Percentiles rank a stretch among this genome's conserved stretches.
These are phyloP conservation scores for Carpinus viminea DNA, from an alignment of 306 rosid genomes.

Conservation along the genomic window DNA sequence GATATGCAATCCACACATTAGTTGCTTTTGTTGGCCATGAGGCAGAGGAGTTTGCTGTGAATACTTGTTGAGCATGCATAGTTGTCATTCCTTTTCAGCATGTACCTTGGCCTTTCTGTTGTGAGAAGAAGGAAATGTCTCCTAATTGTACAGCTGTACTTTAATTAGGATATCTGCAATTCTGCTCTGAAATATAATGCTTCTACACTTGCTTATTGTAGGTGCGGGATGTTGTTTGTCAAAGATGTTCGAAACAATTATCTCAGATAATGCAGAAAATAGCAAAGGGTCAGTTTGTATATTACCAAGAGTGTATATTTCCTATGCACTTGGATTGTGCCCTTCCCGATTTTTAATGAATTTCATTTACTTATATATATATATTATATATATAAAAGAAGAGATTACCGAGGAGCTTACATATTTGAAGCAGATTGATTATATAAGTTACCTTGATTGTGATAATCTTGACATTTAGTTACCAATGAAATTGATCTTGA, in stretches of 20 bases:
- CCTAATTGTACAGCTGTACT: conserved; percentile 16
- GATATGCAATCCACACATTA: conserved; percentile 16
- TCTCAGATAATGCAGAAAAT: conserved; percentile 86
- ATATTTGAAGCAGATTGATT: conserved; percentile 21
- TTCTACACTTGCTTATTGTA: conserved; percentile 43
- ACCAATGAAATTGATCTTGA: background rate
- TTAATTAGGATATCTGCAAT: background rate
- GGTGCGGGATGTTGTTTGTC: conserved; percentile 91
- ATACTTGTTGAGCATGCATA: conserved; percentile 26
- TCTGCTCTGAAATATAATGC: conserved; percentile 15
- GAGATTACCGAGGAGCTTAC: conserved; percentile 6
- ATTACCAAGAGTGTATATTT: background rate
- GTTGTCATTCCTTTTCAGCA: conserved; percentile 11
- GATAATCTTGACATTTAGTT: background rate
- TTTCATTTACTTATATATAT: too few relatives aligned
- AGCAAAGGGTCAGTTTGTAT: conserved; percentile 66
- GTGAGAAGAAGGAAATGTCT: conserved; percentile 9
- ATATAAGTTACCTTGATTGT: background rate
- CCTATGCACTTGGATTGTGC: too few relatives aligned
- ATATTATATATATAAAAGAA: too few relatives aligned
- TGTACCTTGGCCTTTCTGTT: conserved; percentile 16
- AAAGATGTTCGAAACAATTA: conserved; percentile 88
- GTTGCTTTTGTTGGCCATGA: conserved; percentile 17
- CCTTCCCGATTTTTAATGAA: too few relatives aligned
- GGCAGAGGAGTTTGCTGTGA: conserved; percentile 12